These are phyloP conservation scores for Trichosanthes truncata DNA, from an alignment of 306 rosid species.

Conservation along the genomic window DNA sequence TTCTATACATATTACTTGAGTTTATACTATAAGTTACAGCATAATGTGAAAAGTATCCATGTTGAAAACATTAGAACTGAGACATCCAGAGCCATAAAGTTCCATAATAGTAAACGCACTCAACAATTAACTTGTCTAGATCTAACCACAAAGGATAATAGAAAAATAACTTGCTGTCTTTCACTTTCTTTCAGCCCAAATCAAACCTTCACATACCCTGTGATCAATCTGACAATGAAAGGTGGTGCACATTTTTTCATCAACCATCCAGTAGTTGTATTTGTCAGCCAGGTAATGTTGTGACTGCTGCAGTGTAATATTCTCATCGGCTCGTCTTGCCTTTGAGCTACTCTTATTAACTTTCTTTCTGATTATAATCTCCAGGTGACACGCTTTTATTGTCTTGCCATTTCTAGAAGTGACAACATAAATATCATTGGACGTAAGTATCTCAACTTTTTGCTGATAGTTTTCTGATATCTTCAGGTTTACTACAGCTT, in stretches of 20 bases:
- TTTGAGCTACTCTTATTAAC: not conserved
- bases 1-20: not conserved
- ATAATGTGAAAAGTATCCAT: not conserved
- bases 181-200: conserved; percentile 4
- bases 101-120: not conserved
- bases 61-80: not conserved
- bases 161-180: not conserved
- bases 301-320: not conserved
- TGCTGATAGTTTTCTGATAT: not conserved
- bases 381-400: conserved; percentile 33
- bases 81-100: not conserved
- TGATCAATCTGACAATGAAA: conserved; percentile 60
- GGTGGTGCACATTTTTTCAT: conserved; percentile 58
- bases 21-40: not conserved
- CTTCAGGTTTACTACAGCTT: not conserved
- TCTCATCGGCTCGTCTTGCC: not conserved
- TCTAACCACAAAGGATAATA: not conserved
- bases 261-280: conserved; percentile 19
- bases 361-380: conserved; percentile 14
- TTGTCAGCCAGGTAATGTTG: conserved; percentile 18
- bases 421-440: conserved; percentile 63
- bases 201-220: conserved; percentile 22
- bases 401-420: conserved; percentile 61
- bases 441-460: conserved; percentile 50
- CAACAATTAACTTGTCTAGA: not conserved